Conservation (phyloP, 306 rosid genomes). For the Cotoneaster glaucophyllus region DNA sequence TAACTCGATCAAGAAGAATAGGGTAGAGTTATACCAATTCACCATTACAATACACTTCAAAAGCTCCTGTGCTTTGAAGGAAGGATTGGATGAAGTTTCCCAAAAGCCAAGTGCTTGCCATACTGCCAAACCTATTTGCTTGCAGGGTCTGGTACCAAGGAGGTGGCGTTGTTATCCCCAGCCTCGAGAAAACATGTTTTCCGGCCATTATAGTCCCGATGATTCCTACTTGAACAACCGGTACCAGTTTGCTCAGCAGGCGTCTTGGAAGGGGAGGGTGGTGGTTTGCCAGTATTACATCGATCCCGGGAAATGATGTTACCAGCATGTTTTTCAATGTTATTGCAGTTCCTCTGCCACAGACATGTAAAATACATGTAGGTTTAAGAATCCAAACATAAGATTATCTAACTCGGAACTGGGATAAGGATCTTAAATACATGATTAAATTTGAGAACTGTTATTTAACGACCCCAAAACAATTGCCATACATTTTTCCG, state of each 20-base stretch:
- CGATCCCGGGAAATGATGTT: slow-evolving; percentile 49
- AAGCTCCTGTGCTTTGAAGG: slow-evolving; percentile 65
- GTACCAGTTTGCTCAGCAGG: slow-evolving; percentile 51
- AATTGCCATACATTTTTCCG: too few relatives aligned
- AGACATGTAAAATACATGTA: background rate
- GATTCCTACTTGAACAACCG: slow-evolving; percentile 49
- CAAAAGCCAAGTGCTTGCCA: slow-evolving; percentile 66
- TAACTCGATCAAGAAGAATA: background rate
- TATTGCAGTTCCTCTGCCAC: slow-evolving; percentile 54
- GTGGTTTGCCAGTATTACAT: slow-evolving; percentile 49
- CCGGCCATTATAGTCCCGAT: slow-evolving; percentile 50
- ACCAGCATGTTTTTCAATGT: slow-evolving; percentile 57
- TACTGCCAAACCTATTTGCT: slow-evolving; percentile 54
- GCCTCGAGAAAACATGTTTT: slow-evolving; percentile 52
- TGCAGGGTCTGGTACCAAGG: slow-evolving; percentile 52
- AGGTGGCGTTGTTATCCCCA: slow-evolving; percentile 57
- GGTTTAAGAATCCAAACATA: background rate
- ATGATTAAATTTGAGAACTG: background rate
- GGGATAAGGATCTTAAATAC: background rate
- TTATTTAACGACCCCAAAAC: too few relatives aligned
- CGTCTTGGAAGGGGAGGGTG: slow-evolving; percentile 53
- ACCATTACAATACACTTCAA: slow-evolving; percentile 61
- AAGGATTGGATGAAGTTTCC: slow-evolving; percentile 60
- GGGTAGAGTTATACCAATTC: slow-evolving; percentile 39
- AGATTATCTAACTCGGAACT: too few relatives aligned